Evolutionary conservation across 1,139 yeast species (phyloP), one percentile per base, ranked within the genome.

Genomic region (Casaregolazyma suthepensis): DNA sequence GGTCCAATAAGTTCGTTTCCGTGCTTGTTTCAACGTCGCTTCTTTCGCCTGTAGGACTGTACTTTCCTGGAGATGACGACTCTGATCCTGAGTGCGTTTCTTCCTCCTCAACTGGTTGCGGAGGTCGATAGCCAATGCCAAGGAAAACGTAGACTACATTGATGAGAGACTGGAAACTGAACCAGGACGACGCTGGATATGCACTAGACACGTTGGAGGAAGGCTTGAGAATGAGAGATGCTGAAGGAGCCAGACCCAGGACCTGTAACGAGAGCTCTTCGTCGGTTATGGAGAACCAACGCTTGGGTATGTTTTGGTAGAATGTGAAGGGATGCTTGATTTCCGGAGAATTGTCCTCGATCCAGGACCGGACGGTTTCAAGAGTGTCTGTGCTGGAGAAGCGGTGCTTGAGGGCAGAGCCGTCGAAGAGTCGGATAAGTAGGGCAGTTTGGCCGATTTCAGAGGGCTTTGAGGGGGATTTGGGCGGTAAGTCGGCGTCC

Each of bases 201-300:
- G 75, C 74, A 17, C 58, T 60, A 1, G 69, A 52, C 46, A 60
- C 64, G 29, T 66, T 64, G 20, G 56, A 52, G 15, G 64, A 66
- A 0, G 88, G 87, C 61, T 83, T 82, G 57, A 86, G 71, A 42
- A 83, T 80, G 48, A 86, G 68, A 0, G 84, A 87, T 13, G 89
- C 81, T 52, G 91, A 73, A 1, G 94, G 93, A 13, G 76, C 70
- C 54, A 86, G 71, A 7, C 76, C 80, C 50, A 86, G 71, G 4
- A 72, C 75, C 22, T 61, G 64, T 46, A 86, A 71, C 3, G 79
- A 66, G 50, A 65, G 65, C 53, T 75, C 72, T 62, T 85, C 90
- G 52, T 83, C 85, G 7, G 75, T 72, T 13, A 76, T 80, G 1
- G 76, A 70, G 58, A 75, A 78, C 1, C 75, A 69, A 35, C 76